Percentiles rank a stretch among this genome's conserved stretches.
These are phyloP conservation scores for Marsdenia floribunda DNA, from an alignment of 257 asterid genomes.

Conservation along the genomic window DNA sequence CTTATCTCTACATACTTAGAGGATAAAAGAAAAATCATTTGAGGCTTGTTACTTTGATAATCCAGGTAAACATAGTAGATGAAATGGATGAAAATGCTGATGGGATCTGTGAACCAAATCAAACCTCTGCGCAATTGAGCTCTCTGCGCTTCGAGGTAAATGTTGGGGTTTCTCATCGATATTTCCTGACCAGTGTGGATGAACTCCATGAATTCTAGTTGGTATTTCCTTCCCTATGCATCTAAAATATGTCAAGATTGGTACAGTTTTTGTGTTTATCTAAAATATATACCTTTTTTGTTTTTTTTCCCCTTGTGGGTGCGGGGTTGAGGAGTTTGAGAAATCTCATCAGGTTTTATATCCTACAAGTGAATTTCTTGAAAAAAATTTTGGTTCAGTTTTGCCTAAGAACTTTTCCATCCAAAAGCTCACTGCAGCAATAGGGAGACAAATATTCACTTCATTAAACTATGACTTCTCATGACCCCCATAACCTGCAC, in stretches of 20 bases:
- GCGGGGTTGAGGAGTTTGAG: not conserved
- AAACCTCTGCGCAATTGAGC: constrained; percentile 32
- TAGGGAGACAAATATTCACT: not conserved
- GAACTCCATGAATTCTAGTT: not conserved
- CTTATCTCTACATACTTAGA: not conserved
- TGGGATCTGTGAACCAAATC: constrained; percentile 27
- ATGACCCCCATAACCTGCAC: not conserved
- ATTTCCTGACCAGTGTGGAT: not conserved
- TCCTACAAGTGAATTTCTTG: not conserved
- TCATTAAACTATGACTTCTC: not conserved
- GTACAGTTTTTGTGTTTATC: not conserved
- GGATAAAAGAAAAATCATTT: not conserved
- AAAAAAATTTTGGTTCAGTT: not conserved
- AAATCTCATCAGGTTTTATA: not conserved
- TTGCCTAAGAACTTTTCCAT: not conserved
- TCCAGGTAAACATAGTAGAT: constrained; percentile 24
- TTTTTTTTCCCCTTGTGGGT: too few species aligned
- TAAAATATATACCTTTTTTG: too few species aligned
- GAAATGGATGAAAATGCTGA: constrained; percentile 23
- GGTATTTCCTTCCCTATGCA: not conserved
- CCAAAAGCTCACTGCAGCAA: not conserved
- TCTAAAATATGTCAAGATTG: not conserved
- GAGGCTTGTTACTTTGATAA: constrained; percentile 13
- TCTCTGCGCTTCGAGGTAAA: constrained; percentile 87
- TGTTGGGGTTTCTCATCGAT: not conserved